These are phyloP conservation scores for Pseudocercospora fuligena DNA, from an alignment of 2,329 filamentous ascomycete species.

Conservation along the genomic window DNA sequence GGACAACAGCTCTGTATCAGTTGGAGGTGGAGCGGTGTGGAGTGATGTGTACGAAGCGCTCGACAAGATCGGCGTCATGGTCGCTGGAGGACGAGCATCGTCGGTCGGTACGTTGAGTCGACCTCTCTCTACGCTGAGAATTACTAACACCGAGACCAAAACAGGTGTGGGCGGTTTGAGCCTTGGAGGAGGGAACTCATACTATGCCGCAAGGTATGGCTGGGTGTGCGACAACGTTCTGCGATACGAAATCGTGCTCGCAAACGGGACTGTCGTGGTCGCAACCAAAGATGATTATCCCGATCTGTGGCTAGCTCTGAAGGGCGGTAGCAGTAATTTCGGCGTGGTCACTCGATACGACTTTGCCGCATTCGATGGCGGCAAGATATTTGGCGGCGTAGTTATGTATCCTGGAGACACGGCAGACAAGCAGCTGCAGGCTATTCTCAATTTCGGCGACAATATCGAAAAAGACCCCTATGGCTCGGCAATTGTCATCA, in stretches of 20 bases:
- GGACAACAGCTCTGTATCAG: conserved; percentile 44
- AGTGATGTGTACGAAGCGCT: conserved; percentile 48
- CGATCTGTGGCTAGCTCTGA: conserved; percentile 31
- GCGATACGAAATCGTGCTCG: conserved; percentile 34
- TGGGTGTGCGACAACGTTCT: conserved; percentile 36
- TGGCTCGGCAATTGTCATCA: conserved; percentile 17
- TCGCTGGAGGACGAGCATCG: conserved; percentile 49
- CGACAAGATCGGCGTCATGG: conserved; percentile 47
- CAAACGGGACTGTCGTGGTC: conserved; percentile 28
- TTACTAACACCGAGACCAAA: neutral
- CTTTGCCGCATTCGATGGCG: conserved; percentile 20
- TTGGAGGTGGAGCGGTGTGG: conserved; percentile 56
- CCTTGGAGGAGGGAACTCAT: conserved; percentile 35
- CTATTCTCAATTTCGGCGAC: conserved; percentile 13
- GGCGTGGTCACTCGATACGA: conserved; percentile 33
- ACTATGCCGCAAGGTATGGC: conserved; percentile 31
- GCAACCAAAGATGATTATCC: conserved; percentile 24
- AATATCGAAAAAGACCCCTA: conserved; percentile 15
- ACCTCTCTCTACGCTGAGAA: neutral
- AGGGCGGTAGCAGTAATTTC: conserved; percentile 32
- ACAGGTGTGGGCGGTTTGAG: conserved; percentile 31
- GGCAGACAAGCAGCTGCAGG: conserved; percentile 9
- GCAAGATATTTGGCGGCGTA: conserved; percentile 11
- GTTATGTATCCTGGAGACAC: conserved; percentile 12
- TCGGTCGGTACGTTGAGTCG: conserved; percentile 24